A percentile compares a stretch with the other conserved stretches of the same genome.
These are phyloP conservation scores for Coelastrella sp. DNA, from an alignment of 139 green algal species.

Conservation along the genomic window DNA sequence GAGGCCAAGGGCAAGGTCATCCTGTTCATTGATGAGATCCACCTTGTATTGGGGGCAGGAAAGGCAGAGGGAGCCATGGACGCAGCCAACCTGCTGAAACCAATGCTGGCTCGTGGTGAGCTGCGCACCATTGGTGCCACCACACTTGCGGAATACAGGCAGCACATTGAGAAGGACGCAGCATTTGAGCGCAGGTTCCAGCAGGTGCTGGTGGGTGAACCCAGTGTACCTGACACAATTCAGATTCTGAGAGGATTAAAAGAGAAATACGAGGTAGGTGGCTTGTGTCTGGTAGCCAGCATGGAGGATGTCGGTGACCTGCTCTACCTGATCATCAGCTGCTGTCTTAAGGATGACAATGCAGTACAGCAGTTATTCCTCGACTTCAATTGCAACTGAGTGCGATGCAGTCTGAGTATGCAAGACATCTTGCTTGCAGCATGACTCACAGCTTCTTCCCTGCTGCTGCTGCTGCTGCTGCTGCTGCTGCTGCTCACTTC, in stretches of 20 bases:
- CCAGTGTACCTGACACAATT: conserved; percentile 89
- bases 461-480: not conserved
- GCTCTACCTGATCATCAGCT: too few relatives aligned
- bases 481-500: not conserved
- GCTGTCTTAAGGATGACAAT: too few relatives aligned
- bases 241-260: conserved; percentile 93
- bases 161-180: conserved; percentile 96
- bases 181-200: conserved; percentile 94
- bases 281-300: too few relatives aligned
- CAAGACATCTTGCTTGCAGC: too few relatives aligned
- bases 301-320: too few relatives aligned
- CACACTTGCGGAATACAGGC: conserved; percentile 91
- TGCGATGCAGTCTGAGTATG: too few relatives aligned
- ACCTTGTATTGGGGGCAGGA: conserved; percentile 77
- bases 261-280: conserved; percentile 82
- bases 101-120: conserved; percentile 95
- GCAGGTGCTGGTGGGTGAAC: conserved; percentile 89
- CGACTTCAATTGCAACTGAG: too few relatives aligned
- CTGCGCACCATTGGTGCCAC: conserved; percentile 96
- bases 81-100: conserved; percentile 97
- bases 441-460: too few relatives aligned
- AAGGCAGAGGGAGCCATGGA: conserved; percentile 84
- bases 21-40: conserved; percentile 97
- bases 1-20: conserved; percentile 77
- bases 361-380: too few relatives aligned